phyloP scores from a whole-genome alignment of 169 alveolate genomes.

The Plasmodium gonderi region DNA sequence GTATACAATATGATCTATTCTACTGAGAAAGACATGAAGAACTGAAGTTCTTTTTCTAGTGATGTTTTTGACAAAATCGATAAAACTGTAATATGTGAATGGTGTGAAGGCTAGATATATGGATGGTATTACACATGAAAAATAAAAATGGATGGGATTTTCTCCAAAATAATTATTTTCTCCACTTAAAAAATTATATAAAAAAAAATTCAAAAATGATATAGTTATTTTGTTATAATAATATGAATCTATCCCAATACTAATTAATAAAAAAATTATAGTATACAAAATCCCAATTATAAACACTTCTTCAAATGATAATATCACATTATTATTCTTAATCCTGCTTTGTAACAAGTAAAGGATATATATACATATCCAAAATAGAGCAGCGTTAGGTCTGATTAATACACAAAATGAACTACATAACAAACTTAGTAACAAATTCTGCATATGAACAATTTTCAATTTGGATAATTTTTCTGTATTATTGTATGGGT shows the following conservation, averaged over 20 bases:
- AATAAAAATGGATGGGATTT: slow-evolving; percentile 16
- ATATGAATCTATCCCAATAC: slow-evolving; percentile 37
- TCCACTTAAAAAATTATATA: slow-evolving; percentile 40
- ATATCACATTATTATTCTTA: neutral
- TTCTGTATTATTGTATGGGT: neutral
- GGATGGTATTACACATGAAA: slow-evolving; percentile 27
- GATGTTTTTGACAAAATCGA: neutral
- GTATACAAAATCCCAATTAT: neutral
- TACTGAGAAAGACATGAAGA: neutral
- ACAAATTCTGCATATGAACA: slow-evolving; percentile 17
- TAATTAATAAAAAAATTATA: slow-evolving; percentile 3
- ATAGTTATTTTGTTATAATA: slow-evolving; percentile 36
- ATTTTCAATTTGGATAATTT: neutral
- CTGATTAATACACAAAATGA: slow-evolving; percentile 76
- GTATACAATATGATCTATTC: slow-evolving; percentile 31
- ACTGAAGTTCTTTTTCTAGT: neutral
- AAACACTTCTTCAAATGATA: slow-evolving; percentile 16
- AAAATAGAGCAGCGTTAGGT: slow-evolving; percentile 71
- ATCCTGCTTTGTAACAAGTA: slow-evolving; percentile 2
- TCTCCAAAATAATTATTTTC: slow-evolving; percentile 41
- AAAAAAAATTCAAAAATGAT: slow-evolving; percentile 27
- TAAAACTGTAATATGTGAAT: slow-evolving; percentile 1
- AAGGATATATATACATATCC: slow-evolving; percentile 71
- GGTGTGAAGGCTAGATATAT: slow-evolving; percentile 32
- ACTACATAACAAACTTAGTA: slow-evolving; percentile 63